phyloP scores from a whole-genome alignment of 2,329 filamentous ascomycete genomes.

The Trichophyton schoenleinii region DNA sequence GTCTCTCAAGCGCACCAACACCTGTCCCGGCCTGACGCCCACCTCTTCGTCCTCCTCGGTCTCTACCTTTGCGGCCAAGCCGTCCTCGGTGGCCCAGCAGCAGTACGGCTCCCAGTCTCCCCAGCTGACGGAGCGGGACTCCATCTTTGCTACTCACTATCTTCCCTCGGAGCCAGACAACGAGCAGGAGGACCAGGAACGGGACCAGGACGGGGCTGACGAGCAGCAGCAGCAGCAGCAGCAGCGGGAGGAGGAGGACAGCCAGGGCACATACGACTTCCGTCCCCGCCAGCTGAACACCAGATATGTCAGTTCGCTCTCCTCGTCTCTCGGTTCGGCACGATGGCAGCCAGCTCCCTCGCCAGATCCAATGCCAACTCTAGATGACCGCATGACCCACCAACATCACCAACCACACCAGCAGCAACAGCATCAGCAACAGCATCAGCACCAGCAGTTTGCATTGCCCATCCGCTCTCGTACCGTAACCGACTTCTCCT shows the following conservation, averaged over 20 bases:
- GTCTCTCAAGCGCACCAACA: conserved; percentile 10
- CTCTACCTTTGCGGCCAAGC: background rate
- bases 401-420: too few species aligned
- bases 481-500: background rate
- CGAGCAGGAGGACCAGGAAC: too few species aligned
- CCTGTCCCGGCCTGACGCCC: conserved; percentile 12
- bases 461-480: background rate
- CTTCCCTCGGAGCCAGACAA: conserved; percentile 27
- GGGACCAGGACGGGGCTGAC: too few species aligned
- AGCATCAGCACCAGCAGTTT: background rate
- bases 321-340: conserved; percentile 12
- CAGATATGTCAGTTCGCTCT: conserved; percentile 14
- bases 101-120: conserved; percentile 26
- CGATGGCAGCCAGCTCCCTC: conserved; percentile 9
- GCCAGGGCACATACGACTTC: background rate
- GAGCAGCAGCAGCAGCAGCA: too few species aligned
- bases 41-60: background rate
- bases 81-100: conserved; percentile 6
- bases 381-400: conserved; percentile 1
- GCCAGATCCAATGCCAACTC: background rate
- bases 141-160: conserved; percentile 53
- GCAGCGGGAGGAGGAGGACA: conserved; percentile 8
- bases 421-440: too few species aligned
- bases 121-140: conserved; percentile 49
- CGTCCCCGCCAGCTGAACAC: background rate